Conservation (phyloP, 768 basidiomycete species). For the Boletales sp. region DNA sequence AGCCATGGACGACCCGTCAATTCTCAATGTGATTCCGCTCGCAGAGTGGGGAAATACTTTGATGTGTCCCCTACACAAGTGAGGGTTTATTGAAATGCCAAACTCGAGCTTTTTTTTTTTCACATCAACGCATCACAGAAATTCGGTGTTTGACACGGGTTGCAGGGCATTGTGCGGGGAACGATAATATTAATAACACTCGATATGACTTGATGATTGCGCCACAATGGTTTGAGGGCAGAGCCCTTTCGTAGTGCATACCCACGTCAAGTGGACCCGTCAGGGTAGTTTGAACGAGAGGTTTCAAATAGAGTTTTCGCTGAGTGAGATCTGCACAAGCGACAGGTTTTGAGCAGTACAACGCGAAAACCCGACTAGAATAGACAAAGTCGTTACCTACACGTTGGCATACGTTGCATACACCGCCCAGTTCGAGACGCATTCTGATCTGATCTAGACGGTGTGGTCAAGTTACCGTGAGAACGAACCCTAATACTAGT, state of each 20-base stretch:
- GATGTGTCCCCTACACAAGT: not conserved
- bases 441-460: not conserved
- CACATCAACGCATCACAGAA: not conserved
- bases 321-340: slow-evolving; percentile 5
- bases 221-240: not conserved
- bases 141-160: not conserved
- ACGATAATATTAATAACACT: not conserved
- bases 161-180: not conserved
- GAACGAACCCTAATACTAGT: slow-evolving; percentile 8
- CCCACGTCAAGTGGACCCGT: slow-evolving; percentile 5
- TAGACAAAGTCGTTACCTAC: slow-evolving; percentile 3
- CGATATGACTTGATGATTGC: not conserved
- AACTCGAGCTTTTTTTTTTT: slow-evolving; percentile 1
- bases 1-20: no score
- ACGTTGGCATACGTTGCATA: not conserved
- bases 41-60: no score
- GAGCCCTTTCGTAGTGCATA: not conserved
- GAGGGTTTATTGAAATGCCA: slow-evolving; percentile 1
- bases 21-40: no score
- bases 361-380: not conserved
- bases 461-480: slow-evolving; percentile 6
- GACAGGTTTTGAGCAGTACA: not conserved
- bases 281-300: not conserved
- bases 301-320: not conserved
- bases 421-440: not conserved